Evolutionary conservation across 1,284 basidiomycete species (phyloP), one percentile per base, ranked within the genome.

Genomic region (Irpex lacteus): DNA sequence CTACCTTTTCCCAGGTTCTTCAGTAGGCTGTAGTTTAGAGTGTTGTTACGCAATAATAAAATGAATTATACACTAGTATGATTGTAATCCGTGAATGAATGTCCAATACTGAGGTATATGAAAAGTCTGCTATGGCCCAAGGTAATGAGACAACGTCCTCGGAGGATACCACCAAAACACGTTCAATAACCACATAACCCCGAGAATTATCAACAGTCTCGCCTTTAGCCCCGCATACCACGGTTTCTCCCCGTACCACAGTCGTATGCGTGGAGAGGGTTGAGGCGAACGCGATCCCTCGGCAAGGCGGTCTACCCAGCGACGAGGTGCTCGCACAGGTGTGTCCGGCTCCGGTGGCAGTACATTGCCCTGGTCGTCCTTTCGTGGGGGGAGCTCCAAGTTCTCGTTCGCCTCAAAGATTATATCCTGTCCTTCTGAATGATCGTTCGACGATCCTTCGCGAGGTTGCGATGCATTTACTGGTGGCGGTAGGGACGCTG

Each of bases 241-340:
- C 61, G 76, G 68, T 65, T 69, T 64, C 64, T 71, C 69, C 9
- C 70, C 72, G n/a, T 74, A 68, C 78, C 74, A 76, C 34, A 74
- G 60, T 9, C 72, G 71, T 61, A 76, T 73, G 4, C 7, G 54
- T 9, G 74, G 66, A 19, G 75, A 63, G n/a, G 69, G 68, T 2
- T 68, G 68, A 13, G 72, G 66, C 7, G 74, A 63, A 11, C 72
- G 73, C 1, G 71, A 67, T 4, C 72, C 72, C 44, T 83, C 80
- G 2, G 82, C 80, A 9, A 87, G 72, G n/a, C 83, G 78, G 68
- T 87, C 84, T 21, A 86, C 75, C 87, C 86, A 88, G 32, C 83
- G 77, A 38, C 74, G 75, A 21, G 65, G 65, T n/a, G 79, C 77
- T 21, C 77, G 76, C 15, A 69, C 70, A 26, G 78, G 78, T 3